Percentiles rank a stretch among this genome's conserved stretches.
phyloP scores from a whole-genome alignment of 768 basidiomycete genomes.

The Dendrothele bispora region DNA sequence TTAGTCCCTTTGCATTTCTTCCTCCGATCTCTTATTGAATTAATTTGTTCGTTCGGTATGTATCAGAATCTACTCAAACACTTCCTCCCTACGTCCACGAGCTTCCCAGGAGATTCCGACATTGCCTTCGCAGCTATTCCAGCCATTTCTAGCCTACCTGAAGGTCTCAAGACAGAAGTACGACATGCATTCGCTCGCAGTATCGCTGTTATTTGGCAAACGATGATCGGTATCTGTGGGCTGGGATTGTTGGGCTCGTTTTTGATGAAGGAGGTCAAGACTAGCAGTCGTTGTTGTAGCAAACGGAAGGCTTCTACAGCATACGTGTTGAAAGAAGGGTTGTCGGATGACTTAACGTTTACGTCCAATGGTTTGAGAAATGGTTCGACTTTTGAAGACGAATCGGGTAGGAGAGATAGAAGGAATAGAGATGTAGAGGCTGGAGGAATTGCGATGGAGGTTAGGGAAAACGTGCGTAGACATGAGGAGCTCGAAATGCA shows the following conservation, averaged over 20 bases:
- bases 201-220: conserved; percentile 36
- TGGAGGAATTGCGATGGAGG: too few species aligned
- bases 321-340: too few species aligned
- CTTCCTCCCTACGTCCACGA: conserved; percentile 28
- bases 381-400: too few species aligned
- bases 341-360: too few species aligned
- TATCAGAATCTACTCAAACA: too few species aligned
- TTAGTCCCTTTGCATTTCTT: conserved; percentile 34
- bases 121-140: conserved; percentile 50
- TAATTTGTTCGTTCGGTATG: too few species aligned
- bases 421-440: too few species aligned
- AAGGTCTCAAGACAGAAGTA: conserved; percentile 30
- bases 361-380: too few species aligned
- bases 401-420: too few species aligned
- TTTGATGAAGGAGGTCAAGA: conserved; percentile 25
- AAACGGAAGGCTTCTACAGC: not conserved
- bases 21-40: too few species aligned
- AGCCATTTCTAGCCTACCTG: conserved; percentile 30
- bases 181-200: conserved; percentile 39
- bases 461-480: too few species aligned
- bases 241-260: conserved; percentile 29
- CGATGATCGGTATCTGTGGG: conserved; percentile 33
- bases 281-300: conserved; percentile 4
- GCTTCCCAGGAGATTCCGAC: conserved; percentile 34
- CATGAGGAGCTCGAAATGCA: too few species aligned